A percentile compares a stretch with the other conserved stretches of the same genome.
These are phyloP conservation scores for Chenopodium formosanum DNA, from an alignment of 148 eudicot genomes.

Conservation along the genomic window DNA sequence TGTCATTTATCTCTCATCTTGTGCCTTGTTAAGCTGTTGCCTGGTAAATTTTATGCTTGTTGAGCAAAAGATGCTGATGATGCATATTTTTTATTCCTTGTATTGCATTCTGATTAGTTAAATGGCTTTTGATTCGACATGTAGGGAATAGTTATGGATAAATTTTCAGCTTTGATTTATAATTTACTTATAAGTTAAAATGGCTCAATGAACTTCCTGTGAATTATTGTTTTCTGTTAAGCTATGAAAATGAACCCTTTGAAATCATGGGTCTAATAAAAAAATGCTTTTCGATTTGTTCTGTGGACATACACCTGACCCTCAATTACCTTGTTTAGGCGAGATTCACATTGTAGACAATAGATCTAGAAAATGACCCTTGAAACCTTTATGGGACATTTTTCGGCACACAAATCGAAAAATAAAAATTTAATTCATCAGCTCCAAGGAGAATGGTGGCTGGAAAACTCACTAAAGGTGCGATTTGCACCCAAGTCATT, in stretches of 20 bases:
- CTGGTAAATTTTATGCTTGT: background rate
- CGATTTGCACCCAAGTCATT: too few species aligned
- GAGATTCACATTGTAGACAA: background rate
- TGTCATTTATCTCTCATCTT: constrained; percentile 23
- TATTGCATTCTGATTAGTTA: background rate
- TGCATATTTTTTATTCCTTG: background rate
- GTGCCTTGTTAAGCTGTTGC: background rate
- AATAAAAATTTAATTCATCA: too few species aligned
- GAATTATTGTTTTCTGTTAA: background rate
- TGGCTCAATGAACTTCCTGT: background rate
- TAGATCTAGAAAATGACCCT: background rate
- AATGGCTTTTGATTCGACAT: background rate
- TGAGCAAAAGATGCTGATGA: background rate
- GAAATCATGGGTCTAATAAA: background rate
- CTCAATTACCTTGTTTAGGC: background rate
- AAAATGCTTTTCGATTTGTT: background rate
- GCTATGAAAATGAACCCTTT: background rate
- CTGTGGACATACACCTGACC: background rate
- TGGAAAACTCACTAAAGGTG: too few species aligned
- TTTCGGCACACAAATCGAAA: too few species aligned
- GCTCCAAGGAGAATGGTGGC: too few species aligned
- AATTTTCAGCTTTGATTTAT: background rate
- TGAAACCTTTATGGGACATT: too few species aligned
- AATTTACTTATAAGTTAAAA: background rate
- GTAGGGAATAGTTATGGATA: background rate